Evolutionary conservation across 1,284 basidiomycete genomes (phyloP).

Genomic region (Cryptococcus hybrid): DNA sequence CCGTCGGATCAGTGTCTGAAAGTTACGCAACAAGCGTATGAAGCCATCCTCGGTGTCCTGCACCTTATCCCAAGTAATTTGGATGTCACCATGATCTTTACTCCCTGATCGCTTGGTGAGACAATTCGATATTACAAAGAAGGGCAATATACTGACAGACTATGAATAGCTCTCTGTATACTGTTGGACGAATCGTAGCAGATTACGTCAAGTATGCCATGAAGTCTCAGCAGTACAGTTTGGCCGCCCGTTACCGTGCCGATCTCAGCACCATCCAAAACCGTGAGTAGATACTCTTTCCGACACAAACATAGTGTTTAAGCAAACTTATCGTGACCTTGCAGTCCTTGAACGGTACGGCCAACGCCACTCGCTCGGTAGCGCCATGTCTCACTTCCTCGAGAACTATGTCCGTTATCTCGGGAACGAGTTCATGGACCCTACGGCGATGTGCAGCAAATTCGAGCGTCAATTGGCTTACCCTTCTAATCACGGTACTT

Average conservation of each 20-base stretch:
- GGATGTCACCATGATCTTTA: slow-evolving; percentile 34
- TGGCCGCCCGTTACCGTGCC: slow-evolving; percentile 28
- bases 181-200: slow-evolving; percentile 28
- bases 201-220: slow-evolving; percentile 28
- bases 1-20: slow-evolving; percentile 13
- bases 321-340: no score
- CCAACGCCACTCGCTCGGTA: slow-evolving; percentile 18
- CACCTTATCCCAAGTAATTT: slow-evolving; percentile 43
- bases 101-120: slow-evolving; percentile 32
- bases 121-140: neutral
- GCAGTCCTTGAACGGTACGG: slow-evolving; percentile 14
- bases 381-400: slow-evolving; percentile 15
- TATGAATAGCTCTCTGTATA: slow-evolving; percentile 28
- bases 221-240: slow-evolving; percentile 16
- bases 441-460: neutral
- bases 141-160: slow-evolving; percentile 1
- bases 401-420: slow-evolving; percentile 9
- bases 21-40: slow-evolving; percentile 26
- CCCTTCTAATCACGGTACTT: neutral
- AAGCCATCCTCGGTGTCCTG: slow-evolving; percentile 31
- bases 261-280: slow-evolving; percentile 27
- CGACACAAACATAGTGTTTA: slow-evolving; percentile 5
- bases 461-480: neutral
- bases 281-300: slow-evolving; percentile 11
- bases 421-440: neutral